Evolutionary conservation across 305 asterid genomes (phyloP).

Genomic region (Plantago coronopus): DNA sequence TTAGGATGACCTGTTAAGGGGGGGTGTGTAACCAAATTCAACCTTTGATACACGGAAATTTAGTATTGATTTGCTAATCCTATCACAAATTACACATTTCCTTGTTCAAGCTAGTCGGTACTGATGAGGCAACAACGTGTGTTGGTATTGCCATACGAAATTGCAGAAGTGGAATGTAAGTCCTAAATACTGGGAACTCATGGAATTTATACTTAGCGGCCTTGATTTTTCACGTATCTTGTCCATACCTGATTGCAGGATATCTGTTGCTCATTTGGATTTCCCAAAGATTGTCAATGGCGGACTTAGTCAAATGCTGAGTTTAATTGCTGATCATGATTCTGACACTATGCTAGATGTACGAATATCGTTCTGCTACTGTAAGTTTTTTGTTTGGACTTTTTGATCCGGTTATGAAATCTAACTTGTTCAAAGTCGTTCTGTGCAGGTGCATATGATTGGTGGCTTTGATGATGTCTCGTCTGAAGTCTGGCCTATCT

Average conservation of each 20-base stretch:
- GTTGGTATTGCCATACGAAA: slow-evolving; percentile 76
- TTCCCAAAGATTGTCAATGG: slow-evolving; percentile 57
- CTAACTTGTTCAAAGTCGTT: slow-evolving; percentile 22
- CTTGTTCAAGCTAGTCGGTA: slow-evolving; percentile 68
- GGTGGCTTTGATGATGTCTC: slow-evolving; percentile 80
- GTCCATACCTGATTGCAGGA: slow-evolving; percentile 43
- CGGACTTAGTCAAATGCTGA: slow-evolving; percentile 79
- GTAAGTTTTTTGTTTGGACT: slow-evolving; percentile 19
- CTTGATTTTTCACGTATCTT: slow-evolving; percentile 1
- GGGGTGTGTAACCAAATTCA: not conserved
- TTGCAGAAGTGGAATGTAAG: slow-evolving; percentile 75
- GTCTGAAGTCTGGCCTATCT: slow-evolving; percentile 50
- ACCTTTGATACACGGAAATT: not conserved
- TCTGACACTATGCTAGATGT: slow-evolving; percentile 64
- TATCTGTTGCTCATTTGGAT: slow-evolving; percentile 92
- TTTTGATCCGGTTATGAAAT: slow-evolving; percentile 9
- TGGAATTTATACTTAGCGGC: slow-evolving; percentile 3
- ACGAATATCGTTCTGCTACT: slow-evolving; percentile 22
- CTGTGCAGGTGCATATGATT: slow-evolving; percentile 81
- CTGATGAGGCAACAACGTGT: slow-evolving; percentile 97
- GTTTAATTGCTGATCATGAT: slow-evolving; percentile 50
- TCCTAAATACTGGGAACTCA: slow-evolving; percentile 9
- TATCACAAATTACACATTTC: slow-evolving; percentile 17
- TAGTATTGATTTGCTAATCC: slow-evolving; percentile 10
- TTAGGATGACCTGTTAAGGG: not conserved